Conservation (phyloP, 1,284 basidiomycete species). For the Coniophora puteana region DNA sequence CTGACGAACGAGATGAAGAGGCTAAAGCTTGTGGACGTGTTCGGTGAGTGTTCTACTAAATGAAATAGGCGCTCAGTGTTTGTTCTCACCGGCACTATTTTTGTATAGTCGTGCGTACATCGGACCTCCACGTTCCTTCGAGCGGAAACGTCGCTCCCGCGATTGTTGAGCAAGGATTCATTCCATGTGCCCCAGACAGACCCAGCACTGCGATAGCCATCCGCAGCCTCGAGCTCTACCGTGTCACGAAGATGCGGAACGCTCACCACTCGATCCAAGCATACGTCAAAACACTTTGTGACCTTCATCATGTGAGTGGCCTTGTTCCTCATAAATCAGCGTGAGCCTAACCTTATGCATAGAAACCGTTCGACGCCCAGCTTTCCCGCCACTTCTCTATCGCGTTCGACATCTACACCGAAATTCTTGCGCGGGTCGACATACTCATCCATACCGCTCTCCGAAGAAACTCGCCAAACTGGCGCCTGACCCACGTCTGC, state of each 20-base stretch:
- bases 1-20: not conserved
- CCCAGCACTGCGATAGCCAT: conserved; percentile 6
- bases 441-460: conserved; percentile 1
- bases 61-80: not conserved
- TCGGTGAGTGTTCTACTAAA: conserved; percentile 1
- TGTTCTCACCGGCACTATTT: not conserved
- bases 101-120: not conserved
- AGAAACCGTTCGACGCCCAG: conserved; percentile 1
- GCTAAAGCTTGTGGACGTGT: conserved; percentile 2
- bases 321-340: conserved; percentile 8
- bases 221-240: conserved; percentile 4
- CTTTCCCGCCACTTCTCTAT: conserved; percentile 4
- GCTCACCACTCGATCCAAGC: conserved; percentile 8
- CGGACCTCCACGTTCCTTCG: not conserved
- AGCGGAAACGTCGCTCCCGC: conserved; percentile 2
- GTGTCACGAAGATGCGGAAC: not conserved
- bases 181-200: conserved; percentile 2
- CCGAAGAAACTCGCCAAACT: conserved; percentile 1
- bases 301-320: conserved; percentile 8
- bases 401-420: conserved; percentile 7
- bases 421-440: conserved; percentile 2
- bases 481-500: conserved; percentile 6
- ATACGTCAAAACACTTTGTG: conserved; percentile 8
- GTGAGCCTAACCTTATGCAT: not conserved
- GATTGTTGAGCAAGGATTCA: conserved; percentile 6